Evolutionary conservation across 768 basidiomycete species (phyloP).

Genomic region (Cantharellus anzutake): DNA sequence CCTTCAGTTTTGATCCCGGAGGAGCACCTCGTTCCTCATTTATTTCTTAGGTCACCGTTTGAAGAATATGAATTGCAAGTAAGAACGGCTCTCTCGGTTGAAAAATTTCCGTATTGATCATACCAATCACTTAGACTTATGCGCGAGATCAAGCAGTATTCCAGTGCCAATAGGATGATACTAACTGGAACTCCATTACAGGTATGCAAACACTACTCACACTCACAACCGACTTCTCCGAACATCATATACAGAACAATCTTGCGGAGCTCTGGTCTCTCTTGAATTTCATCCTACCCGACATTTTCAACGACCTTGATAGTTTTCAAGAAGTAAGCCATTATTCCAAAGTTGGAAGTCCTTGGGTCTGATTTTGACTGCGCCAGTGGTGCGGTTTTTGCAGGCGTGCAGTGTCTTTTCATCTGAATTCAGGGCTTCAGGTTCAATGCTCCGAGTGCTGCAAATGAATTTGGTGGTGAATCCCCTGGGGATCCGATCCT

Average conservation of each 20-base stretch:
- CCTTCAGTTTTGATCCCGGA: neutral
- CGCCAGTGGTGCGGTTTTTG: neutral
- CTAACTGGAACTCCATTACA: conserved; percentile 93
- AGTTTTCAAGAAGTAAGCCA: conserved; percentile 64
- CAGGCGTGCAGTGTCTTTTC: conserved; percentile 10
- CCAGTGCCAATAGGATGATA: conserved; percentile 73
- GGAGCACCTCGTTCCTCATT: neutral
- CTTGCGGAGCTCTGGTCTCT: conserved; percentile 87
- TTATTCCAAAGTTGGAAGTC: conserved; percentile 4
- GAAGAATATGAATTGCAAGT: conserved; percentile 83
- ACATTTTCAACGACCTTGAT: conserved; percentile 78
- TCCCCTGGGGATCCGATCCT: conserved; percentile 17
- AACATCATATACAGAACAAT: conserved; percentile 48
- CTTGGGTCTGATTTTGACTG: conserved; percentile 13
- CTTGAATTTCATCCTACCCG: conserved; percentile 88
- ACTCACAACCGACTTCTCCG: too few species aligned
- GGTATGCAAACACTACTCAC: conserved; percentile 16
- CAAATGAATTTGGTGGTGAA: neutral
- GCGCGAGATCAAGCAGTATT: conserved; percentile 74
- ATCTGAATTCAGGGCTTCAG: conserved; percentile 35
- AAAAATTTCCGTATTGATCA: conserved; percentile 1
- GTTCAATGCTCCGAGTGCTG: conserved; percentile 34
- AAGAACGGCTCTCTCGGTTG: conserved; percentile 8
- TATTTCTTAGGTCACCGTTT: conserved; percentile 44
- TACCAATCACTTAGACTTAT: conserved; percentile 31